Base-by-base conservation (phyloP, 2,329 filamentous ascomycete species). In the Helicocarpus griseus region DNA sequence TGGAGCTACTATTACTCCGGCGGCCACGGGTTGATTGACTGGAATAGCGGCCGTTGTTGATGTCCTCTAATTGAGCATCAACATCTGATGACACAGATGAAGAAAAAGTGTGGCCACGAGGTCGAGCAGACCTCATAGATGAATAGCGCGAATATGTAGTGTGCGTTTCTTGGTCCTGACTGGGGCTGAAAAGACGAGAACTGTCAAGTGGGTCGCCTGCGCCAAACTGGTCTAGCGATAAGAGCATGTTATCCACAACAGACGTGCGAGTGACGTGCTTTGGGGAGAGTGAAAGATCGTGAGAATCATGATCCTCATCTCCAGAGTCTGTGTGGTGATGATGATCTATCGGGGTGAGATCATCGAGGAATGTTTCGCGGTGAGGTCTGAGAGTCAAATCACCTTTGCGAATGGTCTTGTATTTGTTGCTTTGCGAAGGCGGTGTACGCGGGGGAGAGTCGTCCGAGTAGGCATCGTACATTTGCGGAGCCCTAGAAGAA, bases 191-290 rank as follows among this genome's bases (percentile, higher is more conserved):
- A 13, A 46, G 54, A 44, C 53, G 50, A 7, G 51, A 38, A 29
- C 41, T 31, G 3, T 50, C 50, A 41, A 48, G 44, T 17, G 49
- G 40, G 47, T 55, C 50, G 22, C 49, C 21, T 5, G 50, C 41
- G 9, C 53, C 71, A 64, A 91, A 82, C 68, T 91, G 86, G 69
- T 95, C 91, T 57, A 98, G 83, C 38, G 90, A 95, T 58, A 93
- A 77, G 54, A 97, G 82, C 85, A 98, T 93, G 69, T 96, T 95
- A 69, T 93, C 86, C 54, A 98, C 89, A 59, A 98, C 83, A 33
- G 90, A 96, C 64, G 95, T 88, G 59, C 91, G 83, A 38, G 87
- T 88, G 56, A 87, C 82, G 65, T 87, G 81, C 55, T 83, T 77
- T 46, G 56, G 56, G 33, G 51, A 54, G 33, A 58, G 26, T 7